Evolutionary conservation across 805 yeast genomes (phyloP).

Genomic region (Peterozyma xylosa): DNA sequence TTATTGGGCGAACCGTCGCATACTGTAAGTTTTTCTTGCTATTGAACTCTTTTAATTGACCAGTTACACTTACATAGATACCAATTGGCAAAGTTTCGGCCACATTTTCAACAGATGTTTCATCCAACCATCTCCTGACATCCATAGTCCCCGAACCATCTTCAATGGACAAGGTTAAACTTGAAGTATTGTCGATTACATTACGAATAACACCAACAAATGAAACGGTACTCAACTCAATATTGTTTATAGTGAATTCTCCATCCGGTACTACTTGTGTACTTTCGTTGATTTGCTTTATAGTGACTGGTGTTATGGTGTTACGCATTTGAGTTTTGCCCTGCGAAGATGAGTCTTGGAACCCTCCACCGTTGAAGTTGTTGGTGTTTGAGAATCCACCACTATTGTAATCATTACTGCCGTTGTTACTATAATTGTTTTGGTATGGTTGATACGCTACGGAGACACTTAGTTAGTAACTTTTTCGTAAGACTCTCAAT

Average conservation of each 20-base stretch:
- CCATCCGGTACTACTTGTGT: constrained; percentile 60
- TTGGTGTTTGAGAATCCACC: constrained; percentile 23
- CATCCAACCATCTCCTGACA: constrained; percentile 57
- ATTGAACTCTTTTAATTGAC: constrained; percentile 50
- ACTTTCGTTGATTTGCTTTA: constrained; percentile 62
- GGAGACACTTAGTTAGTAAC: too few relatives aligned
- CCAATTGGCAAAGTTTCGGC: constrained; percentile 33
- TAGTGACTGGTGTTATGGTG: constrained; percentile 59
- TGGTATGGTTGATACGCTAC: constrained; percentile 29
- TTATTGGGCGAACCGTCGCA: constrained; percentile 48
- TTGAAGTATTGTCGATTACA: constrained; percentile 49
- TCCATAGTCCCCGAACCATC: constrained; percentile 72
- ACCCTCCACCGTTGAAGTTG: constrained; percentile 7
- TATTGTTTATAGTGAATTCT: constrained; percentile 50
- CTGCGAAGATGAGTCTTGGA: constrained; percentile 14
- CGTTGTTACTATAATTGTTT: constrained; percentile 24
- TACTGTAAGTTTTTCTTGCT: constrained; percentile 59
- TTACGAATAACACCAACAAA: constrained; percentile 68
- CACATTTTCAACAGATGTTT: constrained; percentile 22
- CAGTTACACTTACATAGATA: constrained; percentile 54
- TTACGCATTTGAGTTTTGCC: constrained; percentile 21
- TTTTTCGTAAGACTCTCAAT: too few relatives aligned
- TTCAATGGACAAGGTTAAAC: constrained; percentile 53
- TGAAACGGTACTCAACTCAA: constrained; percentile 55
- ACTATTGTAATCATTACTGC: constrained; percentile 21